phyloP scores from a whole-genome alignment of 2,329 filamentous ascomycete genomes.

The Colletotrichum kahawae region DNA sequence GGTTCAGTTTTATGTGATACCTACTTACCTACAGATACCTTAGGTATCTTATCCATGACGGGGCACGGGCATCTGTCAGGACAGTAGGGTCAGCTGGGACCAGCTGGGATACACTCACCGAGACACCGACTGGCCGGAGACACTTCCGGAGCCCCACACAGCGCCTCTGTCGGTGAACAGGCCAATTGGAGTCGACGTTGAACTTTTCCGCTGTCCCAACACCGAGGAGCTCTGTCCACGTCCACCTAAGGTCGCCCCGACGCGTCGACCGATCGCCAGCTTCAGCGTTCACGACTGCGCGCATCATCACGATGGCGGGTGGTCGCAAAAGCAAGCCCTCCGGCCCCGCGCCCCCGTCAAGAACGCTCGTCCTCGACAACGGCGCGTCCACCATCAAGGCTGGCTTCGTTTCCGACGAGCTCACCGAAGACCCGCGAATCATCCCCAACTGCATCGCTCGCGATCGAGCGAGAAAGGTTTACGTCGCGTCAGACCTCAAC shows the following conservation, averaged over 20 bases:
- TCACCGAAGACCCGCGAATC: conserved; percentile 63
- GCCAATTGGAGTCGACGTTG: not conserved
- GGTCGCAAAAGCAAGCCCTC: conserved; percentile 58
- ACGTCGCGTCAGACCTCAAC: conserved; percentile 79
- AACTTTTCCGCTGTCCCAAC: not conserved
- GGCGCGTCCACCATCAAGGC: conserved; percentile 92
- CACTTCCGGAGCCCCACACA: not conserved
- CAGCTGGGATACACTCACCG: not conserved
- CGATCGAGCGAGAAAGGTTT: conserved; percentile 78
- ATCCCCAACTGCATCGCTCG: conserved; percentile 91
- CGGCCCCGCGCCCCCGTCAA: conserved; percentile 57
- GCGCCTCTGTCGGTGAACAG: not conserved
- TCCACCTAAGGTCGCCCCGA: not conserved
- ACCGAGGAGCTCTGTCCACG: not conserved
- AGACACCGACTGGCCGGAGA: not conserved
- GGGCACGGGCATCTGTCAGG: not conserved
- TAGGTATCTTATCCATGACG: too few species aligned
- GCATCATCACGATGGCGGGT: conserved; percentile 41
- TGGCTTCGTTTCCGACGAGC: conserved; percentile 66
- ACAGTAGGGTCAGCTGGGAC: not conserved
- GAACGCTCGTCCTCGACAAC: conserved; percentile 90
- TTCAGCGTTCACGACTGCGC: not conserved
- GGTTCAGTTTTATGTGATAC: not conserved
- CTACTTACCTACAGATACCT: too few species aligned
- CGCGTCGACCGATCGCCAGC: not conserved